Base-by-base conservation (phyloP, 768 basidiomycete species). In the Amanita molliuscula region DNA sequence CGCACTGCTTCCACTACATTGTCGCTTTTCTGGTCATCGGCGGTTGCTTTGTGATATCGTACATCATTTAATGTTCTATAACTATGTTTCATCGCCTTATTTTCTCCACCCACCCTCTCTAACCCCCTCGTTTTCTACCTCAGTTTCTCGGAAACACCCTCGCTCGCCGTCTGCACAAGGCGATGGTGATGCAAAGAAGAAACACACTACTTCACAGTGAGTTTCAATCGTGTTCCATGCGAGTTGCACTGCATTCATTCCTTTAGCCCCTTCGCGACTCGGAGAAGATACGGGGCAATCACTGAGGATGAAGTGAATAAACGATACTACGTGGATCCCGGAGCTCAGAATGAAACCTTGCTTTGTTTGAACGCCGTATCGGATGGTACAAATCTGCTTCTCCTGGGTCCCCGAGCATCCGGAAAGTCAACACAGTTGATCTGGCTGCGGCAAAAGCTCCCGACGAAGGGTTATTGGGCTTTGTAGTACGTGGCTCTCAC, bases 271-370 rank as follows among this genome's bases (percentile, higher is more conserved):
- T 20, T 43, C 20, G 48, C 11, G 9, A 48, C 20, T 25, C 48
- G 45, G 51, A 26, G 33, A 21, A 28, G 47, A 36, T 38, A 52
- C 23, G 46, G 51, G 20, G 51, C 8, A 23, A 52, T 52, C 44
- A 10, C 26, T 46, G 37, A 7, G 13, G 20, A 43, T 43, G 50
- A 54, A 43, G 38, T 33, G 38, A 26, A n/a, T 44, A 31, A 36
- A 31, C 43, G 44, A 36, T 54, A 54, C 31, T 54, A 54, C 47
- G 26, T 52, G 45, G 54, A 54, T 44, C 54, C 54, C 18, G 54
- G 26, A 52, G 42, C 26, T 16, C 54, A 54, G 42, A n/a, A 29
- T 11, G 50, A 31, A 45, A 37, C 35, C 21, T 20, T 16, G 31
- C 11, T 1, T 44, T 54, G 50, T 47, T 54, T 54, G 54, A 23